Evolutionary conservation across 495 filamentous ascomycete species (phyloP).

Genomic region (Xylaria venustula): DNA sequence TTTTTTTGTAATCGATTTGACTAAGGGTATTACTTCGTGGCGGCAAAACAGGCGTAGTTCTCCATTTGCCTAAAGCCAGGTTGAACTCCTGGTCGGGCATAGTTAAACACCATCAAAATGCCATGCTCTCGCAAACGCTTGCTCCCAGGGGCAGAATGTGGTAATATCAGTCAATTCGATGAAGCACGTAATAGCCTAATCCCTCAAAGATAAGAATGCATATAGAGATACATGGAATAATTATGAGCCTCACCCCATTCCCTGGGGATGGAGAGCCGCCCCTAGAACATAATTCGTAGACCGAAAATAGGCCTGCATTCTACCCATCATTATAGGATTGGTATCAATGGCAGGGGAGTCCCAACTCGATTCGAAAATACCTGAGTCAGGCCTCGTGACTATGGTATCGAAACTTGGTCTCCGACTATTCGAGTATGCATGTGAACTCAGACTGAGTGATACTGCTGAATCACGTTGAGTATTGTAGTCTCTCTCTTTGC

Average conservation of each 20-base stretch:
- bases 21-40: not conserved
- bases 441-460: slow-evolving; percentile 12
- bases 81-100: too few relatives aligned
- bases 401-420: slow-evolving; percentile 23
- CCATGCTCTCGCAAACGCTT: too few relatives aligned
- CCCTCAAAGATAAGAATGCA: not conserved
- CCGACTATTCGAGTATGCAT: slow-evolving; percentile 18
- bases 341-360: not conserved
- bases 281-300: slow-evolving; percentile 25
- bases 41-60: not conserved
- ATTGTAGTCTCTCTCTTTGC: slow-evolving; percentile 1
- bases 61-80: too few relatives aligned
- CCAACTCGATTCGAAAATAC: slow-evolving; percentile 3
- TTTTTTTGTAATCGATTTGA: slow-evolving; percentile 19
- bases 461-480: slow-evolving; percentile 18
- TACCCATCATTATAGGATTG: slow-evolving; percentile 28
- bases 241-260: not conserved
- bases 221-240: not conserved
- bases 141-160: too few relatives aligned
- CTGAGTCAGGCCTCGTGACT: slow-evolving; percentile 23
- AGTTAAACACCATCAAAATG: too few relatives aligned
- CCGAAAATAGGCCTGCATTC: slow-evolving; percentile 32
- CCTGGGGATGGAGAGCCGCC: slow-evolving; percentile 18
- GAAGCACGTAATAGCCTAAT: too few relatives aligned
- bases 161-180: too few relatives aligned